Evolutionary conservation across 805 yeast species (phyloP).

Genomic region (Candida xiaguanensis): DNA sequence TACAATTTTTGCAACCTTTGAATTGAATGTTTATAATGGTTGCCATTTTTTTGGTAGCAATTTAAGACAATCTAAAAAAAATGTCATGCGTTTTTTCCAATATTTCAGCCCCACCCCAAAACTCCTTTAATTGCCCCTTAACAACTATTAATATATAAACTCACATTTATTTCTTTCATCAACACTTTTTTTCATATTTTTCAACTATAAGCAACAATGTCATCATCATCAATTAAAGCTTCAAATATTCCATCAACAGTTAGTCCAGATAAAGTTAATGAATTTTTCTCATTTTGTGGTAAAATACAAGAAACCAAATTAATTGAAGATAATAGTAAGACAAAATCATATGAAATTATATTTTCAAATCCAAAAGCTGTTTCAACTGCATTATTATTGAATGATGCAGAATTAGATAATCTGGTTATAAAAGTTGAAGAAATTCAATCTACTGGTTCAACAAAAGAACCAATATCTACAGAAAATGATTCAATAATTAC

Average conservation of each 20-base stretch:
- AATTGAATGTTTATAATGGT: too few relatives aligned
- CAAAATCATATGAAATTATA: slow-evolving; percentile 42
- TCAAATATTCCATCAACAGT: slow-evolving; percentile 52
- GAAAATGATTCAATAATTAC: slow-evolving; percentile 22
- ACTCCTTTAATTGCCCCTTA: not conserved
- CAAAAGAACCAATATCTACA: slow-evolving; percentile 4
- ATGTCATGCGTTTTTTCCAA: not conserved
- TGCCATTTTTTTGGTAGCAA: not conserved
- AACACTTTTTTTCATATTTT: too few relatives aligned
- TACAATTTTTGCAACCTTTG: too few relatives aligned
- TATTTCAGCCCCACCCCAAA: not conserved
- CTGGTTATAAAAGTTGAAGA: slow-evolving; percentile 45
- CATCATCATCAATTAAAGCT: slow-evolving; percentile 50
- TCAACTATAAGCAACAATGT: too few relatives aligned
- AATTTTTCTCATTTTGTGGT: slow-evolving; percentile 78
- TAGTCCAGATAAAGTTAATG: slow-evolving; percentile 48
- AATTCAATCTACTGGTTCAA: slow-evolving; percentile 6
- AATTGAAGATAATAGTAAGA: slow-evolving; percentile 24
- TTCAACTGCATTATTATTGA: slow-evolving; percentile 63
- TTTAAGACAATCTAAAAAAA: not conserved
- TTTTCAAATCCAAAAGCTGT: slow-evolving; percentile 61
- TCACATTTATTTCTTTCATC: too few relatives aligned
- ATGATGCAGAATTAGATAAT: slow-evolving; percentile 72
- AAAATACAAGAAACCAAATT: slow-evolving; percentile 33
- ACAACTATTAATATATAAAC: too few relatives aligned